Evolutionary conservation across 345 rosid genomes (phyloP).

Genomic region (Balakata baccata): DNA sequence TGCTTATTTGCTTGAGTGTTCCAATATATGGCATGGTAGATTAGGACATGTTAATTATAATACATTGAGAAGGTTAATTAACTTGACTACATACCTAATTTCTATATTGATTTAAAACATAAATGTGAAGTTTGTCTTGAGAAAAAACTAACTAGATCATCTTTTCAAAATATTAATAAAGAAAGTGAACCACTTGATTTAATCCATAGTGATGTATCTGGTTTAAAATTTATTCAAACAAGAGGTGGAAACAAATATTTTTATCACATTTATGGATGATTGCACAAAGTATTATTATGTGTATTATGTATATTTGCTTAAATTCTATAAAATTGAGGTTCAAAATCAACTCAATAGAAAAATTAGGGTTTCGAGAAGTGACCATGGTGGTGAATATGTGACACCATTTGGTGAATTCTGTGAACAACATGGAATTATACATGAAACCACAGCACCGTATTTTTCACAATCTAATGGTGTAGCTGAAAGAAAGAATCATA

Average conservation of each 20-base stretch:
- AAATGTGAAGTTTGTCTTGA: too few species aligned
- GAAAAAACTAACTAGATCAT: too few species aligned
- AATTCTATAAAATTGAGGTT: background rate
- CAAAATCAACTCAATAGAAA: background rate
- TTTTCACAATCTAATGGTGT: background rate
- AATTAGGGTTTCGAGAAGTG: background rate
- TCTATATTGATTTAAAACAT: too few species aligned
- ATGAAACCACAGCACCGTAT: too few species aligned
- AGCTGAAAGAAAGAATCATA: background rate
- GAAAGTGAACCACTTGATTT: background rate
- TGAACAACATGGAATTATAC: too few species aligned
- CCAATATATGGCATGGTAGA: too few species aligned
- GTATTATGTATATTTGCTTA: background rate
- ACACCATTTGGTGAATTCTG: too few species aligned
- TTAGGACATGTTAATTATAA: too few species aligned
- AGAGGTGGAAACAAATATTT: background rate
- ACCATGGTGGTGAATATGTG: too few species aligned
- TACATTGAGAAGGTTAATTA: too few species aligned
- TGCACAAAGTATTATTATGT: background rate
- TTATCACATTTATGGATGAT: background rate
- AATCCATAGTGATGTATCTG: background rate
- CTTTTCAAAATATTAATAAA: background rate
- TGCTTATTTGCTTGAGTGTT: too few species aligned
- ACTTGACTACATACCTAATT: too few species aligned
- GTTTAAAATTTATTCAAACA: background rate